These are phyloP conservation scores for Monosporascus sp. DNA, from an alignment of 2,329 filamentous ascomycete species.

Conservation along the genomic window DNA sequence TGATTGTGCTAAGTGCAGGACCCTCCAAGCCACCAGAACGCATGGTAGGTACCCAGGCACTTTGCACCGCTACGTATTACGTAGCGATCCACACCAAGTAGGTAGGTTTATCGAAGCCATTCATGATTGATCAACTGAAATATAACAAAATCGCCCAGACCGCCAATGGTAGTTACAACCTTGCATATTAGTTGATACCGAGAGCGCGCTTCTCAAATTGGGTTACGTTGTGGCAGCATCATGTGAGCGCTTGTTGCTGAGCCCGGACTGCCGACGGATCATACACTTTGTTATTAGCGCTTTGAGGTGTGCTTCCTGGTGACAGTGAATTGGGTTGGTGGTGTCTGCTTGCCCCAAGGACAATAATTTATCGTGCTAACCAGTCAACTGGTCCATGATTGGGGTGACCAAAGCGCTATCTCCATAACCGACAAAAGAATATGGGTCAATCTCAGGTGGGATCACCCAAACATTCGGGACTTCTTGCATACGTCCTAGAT, in stretches of 20 bases:
- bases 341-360: not conserved
- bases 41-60: not conserved
- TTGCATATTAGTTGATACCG: not conserved
- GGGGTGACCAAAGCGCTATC: not conserved
- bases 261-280: too few relatives aligned
- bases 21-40: not conserved
- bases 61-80: not conserved
- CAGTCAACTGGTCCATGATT: not conserved
- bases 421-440: not conserved
- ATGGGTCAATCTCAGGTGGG: not conserved
- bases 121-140: too few relatives aligned
- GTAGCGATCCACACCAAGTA: too few relatives aligned
- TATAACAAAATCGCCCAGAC: too few relatives aligned
- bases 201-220: not conserved
- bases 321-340: not conserved
- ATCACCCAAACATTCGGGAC: not conserved
- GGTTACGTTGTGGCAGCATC: not conserved
- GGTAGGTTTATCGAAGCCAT: too few relatives aligned
- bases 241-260: not conserved
- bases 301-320: not conserved
- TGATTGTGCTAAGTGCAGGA: not conserved
- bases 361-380: not conserved
- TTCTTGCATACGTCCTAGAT: not conserved
- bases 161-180: not conserved
- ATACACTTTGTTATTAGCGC: not conserved